These are phyloP conservation scores for Neurospora sp. DNA, from an alignment of 495 filamentous ascomycete species.

Conservation along the genomic window DNA sequence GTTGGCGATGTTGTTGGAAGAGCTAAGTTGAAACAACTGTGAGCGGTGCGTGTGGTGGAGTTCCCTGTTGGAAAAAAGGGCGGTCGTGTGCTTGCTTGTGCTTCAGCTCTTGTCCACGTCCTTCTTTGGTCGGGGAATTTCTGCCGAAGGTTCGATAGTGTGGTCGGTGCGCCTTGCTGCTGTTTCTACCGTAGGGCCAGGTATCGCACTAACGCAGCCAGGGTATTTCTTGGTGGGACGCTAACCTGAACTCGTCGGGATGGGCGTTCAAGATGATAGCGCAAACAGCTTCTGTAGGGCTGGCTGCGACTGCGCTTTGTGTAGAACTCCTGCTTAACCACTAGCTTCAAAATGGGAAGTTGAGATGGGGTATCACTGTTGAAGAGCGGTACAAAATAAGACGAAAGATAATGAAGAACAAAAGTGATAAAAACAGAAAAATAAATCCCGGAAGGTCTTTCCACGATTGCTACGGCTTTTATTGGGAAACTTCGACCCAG, in stretches of 20 bases:
- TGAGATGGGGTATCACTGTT: not conserved
- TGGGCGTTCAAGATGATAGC: not conserved
- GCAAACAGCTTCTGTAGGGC: not conserved
- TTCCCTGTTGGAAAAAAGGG: not conserved
- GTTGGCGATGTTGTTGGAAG: not conserved
- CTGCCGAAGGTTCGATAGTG: not conserved
- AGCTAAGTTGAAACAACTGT: not conserved
- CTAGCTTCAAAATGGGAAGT: not conserved
- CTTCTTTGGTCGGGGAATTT: not conserved
- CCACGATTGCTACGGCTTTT: not conserved
- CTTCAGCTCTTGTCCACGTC: not conserved
- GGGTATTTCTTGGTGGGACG: not conserved
- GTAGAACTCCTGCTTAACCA: not conserved
- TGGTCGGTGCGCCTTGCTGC: not conserved
- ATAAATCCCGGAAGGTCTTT: not conserved
- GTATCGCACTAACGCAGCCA: not conserved
- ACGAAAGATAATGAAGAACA: not conserved
- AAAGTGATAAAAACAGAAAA: not conserved
- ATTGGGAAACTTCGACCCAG: not conserved
- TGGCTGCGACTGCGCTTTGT: not conserved
- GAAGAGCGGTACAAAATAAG: not conserved
- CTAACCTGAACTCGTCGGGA: not conserved
- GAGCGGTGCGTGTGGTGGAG: not conserved
- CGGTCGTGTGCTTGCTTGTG: not conserved
- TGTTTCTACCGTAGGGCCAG: not conserved